Evolutionary conservation across 495 filamentous ascomycete genomes (phyloP), one percentile per base, ranked within the genome.

Genomic region (Podospora sp.): DNA sequence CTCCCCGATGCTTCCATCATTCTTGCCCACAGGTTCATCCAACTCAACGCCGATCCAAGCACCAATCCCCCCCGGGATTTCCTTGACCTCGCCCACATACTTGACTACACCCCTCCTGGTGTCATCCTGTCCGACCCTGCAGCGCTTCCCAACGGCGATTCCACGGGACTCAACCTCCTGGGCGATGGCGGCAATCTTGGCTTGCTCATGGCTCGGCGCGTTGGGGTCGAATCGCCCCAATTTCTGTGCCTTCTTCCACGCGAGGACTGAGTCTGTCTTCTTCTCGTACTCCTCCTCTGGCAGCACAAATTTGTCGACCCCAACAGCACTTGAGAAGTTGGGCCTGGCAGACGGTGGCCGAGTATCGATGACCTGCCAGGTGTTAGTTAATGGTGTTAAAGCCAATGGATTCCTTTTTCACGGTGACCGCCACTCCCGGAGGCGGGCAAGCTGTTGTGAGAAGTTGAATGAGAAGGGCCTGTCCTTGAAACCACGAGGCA

Each of bases 201-300:
- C 86, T 63, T 88, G 83, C 70, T 92, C 87, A 24, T 88, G 84
- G 65, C 81, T 85, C 21, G 91, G 88, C 6, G 93, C 91, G 71
- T 86, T 84, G 2, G 95, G 95, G 75, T 97, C 93, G 79, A 99
- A 99, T 29, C 95, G 93, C 46, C 95, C 95, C 24, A 99, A 85
- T 72, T 96, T 92, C 71, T 97, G 88, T 22, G 88, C 84, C 78
- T 90, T 92, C 82, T 99, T 99, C 92, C 92, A 97, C 11, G 93
- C 91, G 50, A 97, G 84, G 18, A 99, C 95, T 25, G 90, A 93
- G 79, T 96, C 91, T 26, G 88, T 80, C 64, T 92, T 92, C 63
- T 87, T 86, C 72, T 91, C 91, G 81, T 99, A 99, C 64, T 92
- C 88, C 21, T 89, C 86, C 29, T 84, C 79, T 21, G 93, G 92